Base-by-base conservation (phyloP, 2,329 filamentous ascomycete genomes). In the Fusarium sp. region DNA sequence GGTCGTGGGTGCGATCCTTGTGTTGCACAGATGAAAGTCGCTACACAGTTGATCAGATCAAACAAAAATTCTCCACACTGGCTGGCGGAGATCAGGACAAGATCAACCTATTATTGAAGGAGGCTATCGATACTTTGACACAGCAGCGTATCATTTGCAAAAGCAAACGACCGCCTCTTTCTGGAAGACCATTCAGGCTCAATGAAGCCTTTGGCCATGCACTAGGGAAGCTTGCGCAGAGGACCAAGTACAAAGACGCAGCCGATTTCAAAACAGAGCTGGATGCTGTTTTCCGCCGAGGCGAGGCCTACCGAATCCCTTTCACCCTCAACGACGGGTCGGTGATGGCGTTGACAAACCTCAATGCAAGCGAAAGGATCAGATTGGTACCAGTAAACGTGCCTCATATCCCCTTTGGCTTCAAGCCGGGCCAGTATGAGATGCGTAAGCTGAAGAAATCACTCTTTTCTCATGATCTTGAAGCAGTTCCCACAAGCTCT, bases 371-470 rank as follows among this genome's bases (percentile, higher is more conserved):
- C 51, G 86, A 87, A 5, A 84, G 86, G 42, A 81, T 93, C 43
- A 81, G 76, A 18, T 75, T 92, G 9, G 79, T 84, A 5, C 82
- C 87, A 0, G 75, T 84, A 3, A 82, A 90, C 42, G 84, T 91
- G 7, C 88, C 88, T 2, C 73, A 85, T 51, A 88, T 92, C 30
- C 89, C 89, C 3, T 90, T 92, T 75, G 92, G 92, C 2, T 91
- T 93, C 73, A 86, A 88, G 55, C 90, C 90, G 10, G 88, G 88
- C 18, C 89, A 91, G 68, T 94, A 94, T 78, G 88, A 92, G 73
- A 90, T 89, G 23, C 85, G 90, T 58, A 88, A 88, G 61, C 89
- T 90, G 66, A 87, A 91, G 37, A 90, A 90, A 71, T 84, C 84
- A 34, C 88, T 88, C 71, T 85, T 92, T 51, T 86, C 88, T 68